These are phyloP conservation scores for Aspergillus costaricaensis DNA, from an alignment of 2,329 filamentous ascomycete species.

Conservation along the genomic window DNA sequence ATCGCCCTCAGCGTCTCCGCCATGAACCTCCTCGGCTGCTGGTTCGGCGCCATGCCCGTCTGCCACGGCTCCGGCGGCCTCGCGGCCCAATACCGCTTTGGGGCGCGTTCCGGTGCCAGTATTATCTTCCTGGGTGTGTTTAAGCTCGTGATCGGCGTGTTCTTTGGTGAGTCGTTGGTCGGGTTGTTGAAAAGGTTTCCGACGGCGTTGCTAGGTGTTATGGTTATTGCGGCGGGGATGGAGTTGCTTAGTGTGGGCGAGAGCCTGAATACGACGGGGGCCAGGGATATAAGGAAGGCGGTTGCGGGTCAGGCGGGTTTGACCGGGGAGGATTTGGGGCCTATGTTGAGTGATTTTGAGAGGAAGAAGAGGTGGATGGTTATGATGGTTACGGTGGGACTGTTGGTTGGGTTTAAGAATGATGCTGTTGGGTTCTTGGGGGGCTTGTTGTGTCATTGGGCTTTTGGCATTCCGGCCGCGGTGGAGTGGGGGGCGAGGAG, in stretches of 20 bases:
- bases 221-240: slow-evolving; percentile 86
- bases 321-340: slow-evolving; percentile 24
- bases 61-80: slow-evolving; percentile 92
- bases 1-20: slow-evolving; percentile 77
- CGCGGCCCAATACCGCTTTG: slow-evolving; percentile 88
- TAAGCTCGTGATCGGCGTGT: slow-evolving; percentile 74
- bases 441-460: slow-evolving; percentile 76
- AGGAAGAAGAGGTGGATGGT: slow-evolving; percentile 77
- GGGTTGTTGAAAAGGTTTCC: slow-evolving; percentile 73
- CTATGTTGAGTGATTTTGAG: slow-evolving; percentile 63
- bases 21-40: slow-evolving; percentile 84
- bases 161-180: slow-evolving; percentile 74
- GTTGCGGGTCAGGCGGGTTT: slow-evolving; percentile 29
- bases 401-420: slow-evolving; percentile 82
- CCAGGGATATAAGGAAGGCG: slow-evolving; percentile 56
- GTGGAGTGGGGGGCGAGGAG: slow-evolving; percentile 26
- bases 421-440: slow-evolving; percentile 84
- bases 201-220: slow-evolving; percentile 73
- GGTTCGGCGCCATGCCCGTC: slow-evolving; percentile 93
- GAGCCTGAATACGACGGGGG: slow-evolving; percentile 73
- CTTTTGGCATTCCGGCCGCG: slow-evolving; percentile 53
- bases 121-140: slow-evolving; percentile 75
- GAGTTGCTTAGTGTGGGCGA: slow-evolving; percentile 85
- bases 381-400: slow-evolving; percentile 84
- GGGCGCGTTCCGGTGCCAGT: slow-evolving; percentile 81